Base-by-base conservation (phyloP, 306 rosid genomes). In the Cotoneaster glaucophyllus region DNA sequence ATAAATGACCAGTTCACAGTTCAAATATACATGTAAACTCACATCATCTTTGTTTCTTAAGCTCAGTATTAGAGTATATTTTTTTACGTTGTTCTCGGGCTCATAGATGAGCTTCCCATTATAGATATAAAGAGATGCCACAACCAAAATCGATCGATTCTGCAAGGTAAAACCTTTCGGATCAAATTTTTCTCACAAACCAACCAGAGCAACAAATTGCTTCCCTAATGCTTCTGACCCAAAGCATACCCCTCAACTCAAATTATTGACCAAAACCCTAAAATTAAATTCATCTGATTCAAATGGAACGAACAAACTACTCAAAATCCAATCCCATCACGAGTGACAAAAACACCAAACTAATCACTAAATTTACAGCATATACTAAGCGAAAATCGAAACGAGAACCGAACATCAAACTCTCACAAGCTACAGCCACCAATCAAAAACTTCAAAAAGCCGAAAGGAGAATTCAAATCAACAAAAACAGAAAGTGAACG, bases 201-300 rank as follows among this genome's bases (percentile, higher is more conserved):
- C 24, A 21, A 76, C 24, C 52, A 34, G 6, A 66, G 22, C 41
- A 66, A 65, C 41, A 52, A 34, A 68, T 68, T 17, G 32, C 72
- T 41, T 15, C 57, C 34, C 54, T 48, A 65, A 65, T 17, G 48
- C n/a, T 50, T 22, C 34, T 15, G 57, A 24, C 41, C 34, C 26
- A n/a, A 24, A n/a, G 14, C 56, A 68, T 13, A 43, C 18, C 25
- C 6, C 17, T 45, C 43, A 45, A 18, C 12, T 21, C 43, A 69
- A 18, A 32, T 19, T 21, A 65, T 21, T 32, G 18, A 65, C 62
- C 66, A 34, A 26, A 39, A 78, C 82, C 86, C 75, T 69, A 77
- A 44, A 77, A 56, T 75, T 39, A 6, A 73, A 78, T 19, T 26
- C 13, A 50, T 48, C 69, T 28, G 77, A 28, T 34, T 1, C 9